Conservation (phyloP, 2,329 filamentous ascomycete species). For the Beauveria varroae region DNA sequence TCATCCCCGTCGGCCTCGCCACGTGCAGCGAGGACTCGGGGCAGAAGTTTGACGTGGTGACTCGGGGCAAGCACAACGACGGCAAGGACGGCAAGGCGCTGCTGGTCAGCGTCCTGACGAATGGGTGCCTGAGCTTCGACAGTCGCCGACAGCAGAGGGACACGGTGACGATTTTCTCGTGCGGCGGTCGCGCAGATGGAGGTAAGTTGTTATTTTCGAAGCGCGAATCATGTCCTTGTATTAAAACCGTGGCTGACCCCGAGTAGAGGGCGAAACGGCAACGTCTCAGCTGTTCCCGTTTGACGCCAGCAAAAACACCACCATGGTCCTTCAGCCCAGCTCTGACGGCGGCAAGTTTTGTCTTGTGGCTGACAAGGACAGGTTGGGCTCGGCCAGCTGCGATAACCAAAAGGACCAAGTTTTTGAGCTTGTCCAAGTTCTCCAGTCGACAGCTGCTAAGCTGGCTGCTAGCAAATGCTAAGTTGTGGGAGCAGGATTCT, state of each 20-base stretch:
- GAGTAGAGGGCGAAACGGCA: slow-evolving; percentile 36
- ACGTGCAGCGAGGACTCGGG: slow-evolving; percentile 36
- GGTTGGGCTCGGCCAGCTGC: slow-evolving; percentile 18
- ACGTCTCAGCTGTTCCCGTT: slow-evolving; percentile 43
- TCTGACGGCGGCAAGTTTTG: slow-evolving; percentile 36
- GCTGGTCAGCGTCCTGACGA: slow-evolving; percentile 41
- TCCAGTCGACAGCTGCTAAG: neutral
- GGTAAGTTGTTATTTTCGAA: slow-evolving; percentile 21
- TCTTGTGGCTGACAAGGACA: slow-evolving; percentile 30
- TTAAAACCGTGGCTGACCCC: neutral
- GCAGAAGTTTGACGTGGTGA: slow-evolving; percentile 45
- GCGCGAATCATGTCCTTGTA: neutral
- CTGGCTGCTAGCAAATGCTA: neutral
- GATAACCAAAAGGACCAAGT: slow-evolving; percentile 8
- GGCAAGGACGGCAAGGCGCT: slow-evolving; percentile 31
- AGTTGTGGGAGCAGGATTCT: neutral
- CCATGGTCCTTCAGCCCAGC: slow-evolving; percentile 37
- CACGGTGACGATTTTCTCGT: slow-evolving; percentile 43
- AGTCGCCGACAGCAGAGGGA: slow-evolving; percentile 34
- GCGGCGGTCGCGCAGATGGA: slow-evolving; percentile 43
- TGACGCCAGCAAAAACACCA: slow-evolving; percentile 24
- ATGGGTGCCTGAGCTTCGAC: slow-evolving; percentile 47
- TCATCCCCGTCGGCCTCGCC: slow-evolving; percentile 41
- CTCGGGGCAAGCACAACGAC: slow-evolving; percentile 41
- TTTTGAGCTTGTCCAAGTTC: slow-evolving; percentile 4